Evolutionary conservation across 2,329 filamentous ascomycete species (phyloP).

Genomic region (Alternaria viburni): DNA sequence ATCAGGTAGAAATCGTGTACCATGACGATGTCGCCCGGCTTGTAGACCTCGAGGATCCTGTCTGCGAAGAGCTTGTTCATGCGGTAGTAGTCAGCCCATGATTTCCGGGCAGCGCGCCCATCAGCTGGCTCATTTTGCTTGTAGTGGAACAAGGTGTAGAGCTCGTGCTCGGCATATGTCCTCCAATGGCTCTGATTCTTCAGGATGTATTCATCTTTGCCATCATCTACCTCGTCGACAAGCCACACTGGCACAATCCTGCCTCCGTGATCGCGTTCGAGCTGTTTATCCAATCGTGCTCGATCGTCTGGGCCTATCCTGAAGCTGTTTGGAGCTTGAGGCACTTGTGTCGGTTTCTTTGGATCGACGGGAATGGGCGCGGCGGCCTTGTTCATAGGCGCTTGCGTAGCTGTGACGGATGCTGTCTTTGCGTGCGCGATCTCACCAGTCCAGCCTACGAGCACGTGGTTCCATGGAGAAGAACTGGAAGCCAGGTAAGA

Average conservation of each 20-base stretch:
- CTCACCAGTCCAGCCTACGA: slow-evolving; percentile 95
- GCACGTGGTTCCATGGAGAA: slow-evolving; percentile 86
- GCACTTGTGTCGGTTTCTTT: slow-evolving; percentile 61
- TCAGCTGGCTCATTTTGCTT: slow-evolving; percentile 91
- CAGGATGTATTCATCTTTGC: slow-evolving; percentile 71
- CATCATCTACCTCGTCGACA: slow-evolving; percentile 73
- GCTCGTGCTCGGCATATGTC: slow-evolving; percentile 85
- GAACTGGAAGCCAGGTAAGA: slow-evolving; percentile 83
- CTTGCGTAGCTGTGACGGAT: slow-evolving; percentile 52
- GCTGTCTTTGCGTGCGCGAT: slow-evolving; percentile 47
- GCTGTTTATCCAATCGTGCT: slow-evolving; percentile 72
- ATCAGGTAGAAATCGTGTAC: slow-evolving; percentile 95
- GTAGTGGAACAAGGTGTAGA: slow-evolving; percentile 95
- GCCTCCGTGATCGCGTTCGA: slow-evolving; percentile 75
- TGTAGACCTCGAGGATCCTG: slow-evolving; percentile 85
- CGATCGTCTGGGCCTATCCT: slow-evolving; percentile 75
- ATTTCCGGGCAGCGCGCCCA: slow-evolving; percentile 77
- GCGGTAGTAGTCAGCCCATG: slow-evolving; percentile 91
- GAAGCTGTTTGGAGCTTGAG: slow-evolving; percentile 70
- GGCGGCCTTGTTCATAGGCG: slow-evolving; percentile 72
- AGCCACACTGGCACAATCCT: slow-evolving; percentile 90
- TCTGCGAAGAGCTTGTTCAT: slow-evolving; percentile 94
- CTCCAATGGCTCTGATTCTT: slow-evolving; percentile 88
- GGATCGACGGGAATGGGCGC: slow-evolving; percentile 78
- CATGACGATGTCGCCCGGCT: slow-evolving; percentile 88